These are phyloP conservation scores for Lactarius pseudohatsudake DNA, from an alignment of 768 basidiomycete species.

Conservation along the genomic window DNA sequence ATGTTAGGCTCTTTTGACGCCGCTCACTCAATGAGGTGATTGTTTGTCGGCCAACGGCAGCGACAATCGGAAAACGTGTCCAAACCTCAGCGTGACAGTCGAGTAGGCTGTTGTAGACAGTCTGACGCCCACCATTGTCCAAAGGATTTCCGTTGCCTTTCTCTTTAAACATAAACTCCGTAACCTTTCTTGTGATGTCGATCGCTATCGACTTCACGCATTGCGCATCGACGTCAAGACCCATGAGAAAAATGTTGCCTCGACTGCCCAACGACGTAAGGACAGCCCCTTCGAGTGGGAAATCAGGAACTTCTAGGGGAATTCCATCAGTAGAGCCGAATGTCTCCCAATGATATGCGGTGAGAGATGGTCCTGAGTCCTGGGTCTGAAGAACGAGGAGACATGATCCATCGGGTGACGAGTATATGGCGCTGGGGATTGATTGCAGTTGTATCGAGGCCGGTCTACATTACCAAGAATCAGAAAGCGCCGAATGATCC, in stretches of 20 bases:
- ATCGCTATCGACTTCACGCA: slow-evolving; percentile 46
- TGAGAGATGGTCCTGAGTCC: background rate
- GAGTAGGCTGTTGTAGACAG: slow-evolving; percentile 40
- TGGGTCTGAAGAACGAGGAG: slow-evolving; percentile 39
- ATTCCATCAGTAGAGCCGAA: slow-evolving; percentile 40
- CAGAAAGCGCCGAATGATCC: background rate
- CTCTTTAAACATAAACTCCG: slow-evolving; percentile 55
- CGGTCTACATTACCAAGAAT: slow-evolving; percentile 37
- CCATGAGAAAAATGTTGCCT: slow-evolving; percentile 44
- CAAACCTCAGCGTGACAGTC: background rate
- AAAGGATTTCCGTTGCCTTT: slow-evolving; percentile 35
- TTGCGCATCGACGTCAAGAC: slow-evolving; percentile 37
- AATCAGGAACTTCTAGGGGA: slow-evolving; percentile 35
- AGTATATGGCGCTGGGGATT: slow-evolving; percentile 38
- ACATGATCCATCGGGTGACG: slow-evolving; percentile 56
- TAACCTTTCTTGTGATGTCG: slow-evolving; percentile 53
- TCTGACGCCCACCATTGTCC: slow-evolving; percentile 23
- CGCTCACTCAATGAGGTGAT: slow-evolving; percentile 29
- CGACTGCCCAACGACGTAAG: slow-evolving; percentile 49
- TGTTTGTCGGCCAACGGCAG: background rate
- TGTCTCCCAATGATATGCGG: background rate
- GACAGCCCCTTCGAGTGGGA: slow-evolving; percentile 31
- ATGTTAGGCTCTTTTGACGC: slow-evolving; percentile 40
- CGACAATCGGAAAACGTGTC: background rate
- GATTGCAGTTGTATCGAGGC: slow-evolving; percentile 42